Conservation (phyloP, 2,329 filamentous ascomycete genomes). For the Zymoseptoria tritici region DNA sequence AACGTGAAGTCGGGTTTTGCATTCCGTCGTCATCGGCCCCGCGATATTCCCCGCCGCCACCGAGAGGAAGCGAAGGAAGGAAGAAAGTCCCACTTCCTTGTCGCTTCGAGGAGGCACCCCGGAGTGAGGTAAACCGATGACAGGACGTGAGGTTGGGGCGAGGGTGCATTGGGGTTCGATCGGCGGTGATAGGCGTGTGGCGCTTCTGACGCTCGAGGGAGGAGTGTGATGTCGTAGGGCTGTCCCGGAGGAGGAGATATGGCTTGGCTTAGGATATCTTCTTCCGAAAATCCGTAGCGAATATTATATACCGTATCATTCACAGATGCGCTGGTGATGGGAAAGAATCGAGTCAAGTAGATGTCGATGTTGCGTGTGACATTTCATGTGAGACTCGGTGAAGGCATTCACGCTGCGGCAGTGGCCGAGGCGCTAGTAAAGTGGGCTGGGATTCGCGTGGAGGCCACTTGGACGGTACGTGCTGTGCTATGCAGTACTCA, state of each 20-base stretch:
- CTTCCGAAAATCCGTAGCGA: neutral
- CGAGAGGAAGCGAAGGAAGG: neutral
- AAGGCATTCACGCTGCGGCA: neutral
- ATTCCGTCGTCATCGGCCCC: neutral
- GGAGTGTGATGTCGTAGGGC: neutral
- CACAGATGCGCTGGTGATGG: neutral
- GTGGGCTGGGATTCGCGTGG: neutral
- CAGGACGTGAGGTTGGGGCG: neutral
- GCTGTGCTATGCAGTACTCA: neutral
- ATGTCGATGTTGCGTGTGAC: neutral
- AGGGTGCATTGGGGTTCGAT: neutral
- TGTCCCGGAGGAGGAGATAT: neutral
- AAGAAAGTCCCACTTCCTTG: neutral
- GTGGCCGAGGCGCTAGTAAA: neutral
- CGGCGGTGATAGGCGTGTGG: neutral
- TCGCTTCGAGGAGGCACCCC: neutral
- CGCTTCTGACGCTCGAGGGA: neutral
- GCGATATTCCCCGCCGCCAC: neutral
- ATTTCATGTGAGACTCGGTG: neutral
- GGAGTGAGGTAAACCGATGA: neutral
- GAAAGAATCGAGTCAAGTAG: neutral
- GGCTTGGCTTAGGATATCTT: neutral
- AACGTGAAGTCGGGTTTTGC: neutral
- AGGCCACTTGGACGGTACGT: neutral
- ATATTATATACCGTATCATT: neutral